phyloP scores from a whole-genome alignment of 768 basidiomycete genomes.

The Aureoboletus auriporus region DNA sequence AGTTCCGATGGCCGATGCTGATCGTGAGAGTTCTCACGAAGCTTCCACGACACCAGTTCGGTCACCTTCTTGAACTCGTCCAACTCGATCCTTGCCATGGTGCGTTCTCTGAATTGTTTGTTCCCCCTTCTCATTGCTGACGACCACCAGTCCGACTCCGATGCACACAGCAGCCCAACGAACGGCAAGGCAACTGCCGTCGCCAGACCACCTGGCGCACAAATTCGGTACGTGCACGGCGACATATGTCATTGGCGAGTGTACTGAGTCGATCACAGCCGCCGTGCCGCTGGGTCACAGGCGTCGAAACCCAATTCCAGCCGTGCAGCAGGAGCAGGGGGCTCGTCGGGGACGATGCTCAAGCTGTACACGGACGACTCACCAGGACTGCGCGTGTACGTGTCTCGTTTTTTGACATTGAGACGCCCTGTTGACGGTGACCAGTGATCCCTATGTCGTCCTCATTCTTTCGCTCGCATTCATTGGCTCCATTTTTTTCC shows the following conservation, averaged over 20 bases:
- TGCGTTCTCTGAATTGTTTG: conserved; percentile 15
- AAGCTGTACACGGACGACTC: conserved; percentile 99
- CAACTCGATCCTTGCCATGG: conserved; percentile 22
- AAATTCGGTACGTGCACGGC: conserved; percentile 61
- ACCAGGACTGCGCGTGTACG: conserved; percentile 94
- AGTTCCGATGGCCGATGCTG: conserved; percentile 12
- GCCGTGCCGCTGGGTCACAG: conserved; percentile 66
- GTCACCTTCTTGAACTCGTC: conserved; percentile 9
- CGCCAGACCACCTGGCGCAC: conserved; percentile 74
- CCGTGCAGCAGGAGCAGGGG: conserved; percentile 91
- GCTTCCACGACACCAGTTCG: conserved; percentile 24
- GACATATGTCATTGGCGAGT: neutral
- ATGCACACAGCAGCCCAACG: conserved; percentile 43
- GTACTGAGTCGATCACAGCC: conserved; percentile 37
- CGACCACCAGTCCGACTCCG: conserved; percentile 71
- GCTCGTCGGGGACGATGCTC: conserved; percentile 97
- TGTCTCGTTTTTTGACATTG: conserved; percentile 21
- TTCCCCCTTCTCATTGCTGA: neutral
- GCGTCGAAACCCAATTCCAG: conserved; percentile 77
- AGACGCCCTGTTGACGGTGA: conserved; percentile 4
- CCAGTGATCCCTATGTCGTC: conserved; percentile 93
- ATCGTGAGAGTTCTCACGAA: conserved; percentile 18
- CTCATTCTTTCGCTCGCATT: conserved; percentile 93
- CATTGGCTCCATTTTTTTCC: conserved; percentile 98
- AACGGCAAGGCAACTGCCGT: conserved; percentile 45